phyloP scores from a whole-genome alignment of 1,284 basidiomycete species.

The Ganoderma sinense region DNA sequence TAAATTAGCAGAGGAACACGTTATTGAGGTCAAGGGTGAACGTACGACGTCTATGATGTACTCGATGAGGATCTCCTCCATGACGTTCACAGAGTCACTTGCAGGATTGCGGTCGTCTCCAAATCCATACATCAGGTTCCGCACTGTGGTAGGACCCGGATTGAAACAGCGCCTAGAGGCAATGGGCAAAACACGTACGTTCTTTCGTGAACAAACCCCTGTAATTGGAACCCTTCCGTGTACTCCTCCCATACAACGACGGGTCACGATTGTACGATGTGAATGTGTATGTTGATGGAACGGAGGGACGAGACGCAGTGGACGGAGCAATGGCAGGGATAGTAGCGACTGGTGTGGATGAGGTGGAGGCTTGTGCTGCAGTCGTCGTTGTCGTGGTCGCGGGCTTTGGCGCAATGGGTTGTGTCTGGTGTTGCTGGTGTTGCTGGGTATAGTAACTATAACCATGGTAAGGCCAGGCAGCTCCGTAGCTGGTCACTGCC shows the following conservation, averaged over 20 bases:
- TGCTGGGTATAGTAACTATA: slow-evolving; percentile 41
- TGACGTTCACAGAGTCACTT: slow-evolving; percentile 87
- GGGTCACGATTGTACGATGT: slow-evolving; percentile 62
- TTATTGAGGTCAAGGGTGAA: slow-evolving; percentile 32
- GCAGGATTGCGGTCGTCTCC: slow-evolving; percentile 91
- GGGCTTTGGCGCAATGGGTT: slow-evolving; percentile 24
- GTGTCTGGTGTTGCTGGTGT: slow-evolving; percentile 32
- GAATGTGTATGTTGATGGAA: slow-evolving; percentile 48
- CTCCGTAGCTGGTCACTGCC: slow-evolving; percentile 40
- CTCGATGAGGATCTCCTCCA: slow-evolving; percentile 94
- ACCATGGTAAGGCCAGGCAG: slow-evolving; percentile 41
- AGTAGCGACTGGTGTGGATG: slow-evolving; percentile 34
- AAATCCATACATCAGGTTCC: slow-evolving; percentile 94
- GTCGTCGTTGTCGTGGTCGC: slow-evolving; percentile 28
- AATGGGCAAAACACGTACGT: slow-evolving; percentile 52
- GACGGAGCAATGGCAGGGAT: slow-evolving; percentile 26
- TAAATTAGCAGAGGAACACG: not conserved
- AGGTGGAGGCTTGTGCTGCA: slow-evolving; percentile 26
- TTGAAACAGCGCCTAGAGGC: slow-evolving; percentile 11
- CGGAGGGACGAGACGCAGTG: slow-evolving; percentile 26
- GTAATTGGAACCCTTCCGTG: slow-evolving; percentile 67
- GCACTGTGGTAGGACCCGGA: slow-evolving; percentile 56
- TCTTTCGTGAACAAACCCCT: slow-evolving; percentile 83
- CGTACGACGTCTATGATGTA: slow-evolving; percentile 89
- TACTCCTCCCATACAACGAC: slow-evolving; percentile 47